Conservation (phyloP, 306 rosid species). For the Cicer cuneatum region DNA sequence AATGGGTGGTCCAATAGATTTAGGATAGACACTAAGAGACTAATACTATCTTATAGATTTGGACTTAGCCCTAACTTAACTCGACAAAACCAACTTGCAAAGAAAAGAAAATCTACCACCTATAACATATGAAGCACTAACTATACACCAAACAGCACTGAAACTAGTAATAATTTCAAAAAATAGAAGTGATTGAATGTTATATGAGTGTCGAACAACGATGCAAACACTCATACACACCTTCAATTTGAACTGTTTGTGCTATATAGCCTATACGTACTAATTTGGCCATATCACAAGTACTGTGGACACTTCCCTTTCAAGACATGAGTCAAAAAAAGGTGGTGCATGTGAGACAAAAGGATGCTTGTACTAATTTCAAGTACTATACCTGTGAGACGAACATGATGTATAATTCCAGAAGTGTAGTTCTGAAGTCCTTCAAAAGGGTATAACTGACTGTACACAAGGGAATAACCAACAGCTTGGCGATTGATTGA, state of each 20-base stretch:
- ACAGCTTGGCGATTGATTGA: conserved; percentile 48
- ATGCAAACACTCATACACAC: neutral
- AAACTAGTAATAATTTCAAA: neutral
- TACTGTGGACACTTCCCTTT: neutral
- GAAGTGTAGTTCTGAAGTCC: conserved; percentile 94
- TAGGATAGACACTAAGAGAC: neutral
- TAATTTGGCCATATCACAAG: neutral
- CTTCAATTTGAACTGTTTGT: neutral
- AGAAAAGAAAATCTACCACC: neutral
- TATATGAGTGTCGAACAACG: neutral
- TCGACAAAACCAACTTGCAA: neutral
- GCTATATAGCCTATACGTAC: neutral
- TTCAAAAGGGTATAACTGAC: conserved; percentile 85
- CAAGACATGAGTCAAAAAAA: neutral
- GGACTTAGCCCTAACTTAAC: neutral
- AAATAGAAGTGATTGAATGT: neutral
- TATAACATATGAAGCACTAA: neutral
- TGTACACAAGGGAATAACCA: conserved; percentile 77
- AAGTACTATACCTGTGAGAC: conserved; percentile 64
- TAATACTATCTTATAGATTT: neutral
- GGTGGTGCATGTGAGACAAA: neutral
- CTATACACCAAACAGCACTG: neutral
- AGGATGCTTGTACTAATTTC: neutral
- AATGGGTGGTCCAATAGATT: neutral
- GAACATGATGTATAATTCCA: conserved; percentile 94